Base-by-base conservation (phyloP, 2,329 filamentous ascomycete genomes). In the Fusarium scirpi region DNA sequence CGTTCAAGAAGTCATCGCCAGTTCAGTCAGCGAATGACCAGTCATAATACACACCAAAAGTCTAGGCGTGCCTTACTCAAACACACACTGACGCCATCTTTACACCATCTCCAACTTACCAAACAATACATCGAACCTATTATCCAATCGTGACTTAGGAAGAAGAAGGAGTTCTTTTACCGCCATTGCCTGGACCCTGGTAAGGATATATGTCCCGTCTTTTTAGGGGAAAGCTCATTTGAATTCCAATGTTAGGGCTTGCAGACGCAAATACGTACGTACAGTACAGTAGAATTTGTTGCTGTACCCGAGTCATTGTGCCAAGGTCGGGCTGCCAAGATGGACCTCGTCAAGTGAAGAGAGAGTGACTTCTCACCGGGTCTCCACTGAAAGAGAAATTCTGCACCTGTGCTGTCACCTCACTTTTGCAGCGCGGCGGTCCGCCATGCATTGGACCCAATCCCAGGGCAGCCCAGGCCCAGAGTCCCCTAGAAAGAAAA, bases 71-170 rank as follows among this genome's bases (percentile, higher is more conserved):
- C 27, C 41, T 60, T 58, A 8, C 38, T 56, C 16, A 49, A 18
- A 51, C 49, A 66, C 43, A 63, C 30, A 46, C 55, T 67, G 66
- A 69, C 66, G 66, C 66, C 59, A 67, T 60, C 53, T 45, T 70
- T 65, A 67, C 65, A 69, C 63, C 55, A 63, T 62, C 61, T 41
- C 51, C 32, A 70, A 64, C 53, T 65, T 38, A 29, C 40, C 49
- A 49, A 16, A 53, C 24, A 30, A 32, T 29, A 44, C 53, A 27
- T 34, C 5, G 18, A 24, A 24, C 25, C 13, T 40, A 64, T 64
- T 41, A 34, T 25, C 29, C 49, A 58, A 44, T 30, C 46, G 47
- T 40, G 24, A 13, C 25, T 52, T n/a, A 16, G 6, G 32, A 18
- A 24, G 18, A 34, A 24, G 24, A 40, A 34, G n/a, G 18, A 41